phyloP scores from a whole-genome alignment of 306 rosid genomes.

The Myrica gale region DNA sequence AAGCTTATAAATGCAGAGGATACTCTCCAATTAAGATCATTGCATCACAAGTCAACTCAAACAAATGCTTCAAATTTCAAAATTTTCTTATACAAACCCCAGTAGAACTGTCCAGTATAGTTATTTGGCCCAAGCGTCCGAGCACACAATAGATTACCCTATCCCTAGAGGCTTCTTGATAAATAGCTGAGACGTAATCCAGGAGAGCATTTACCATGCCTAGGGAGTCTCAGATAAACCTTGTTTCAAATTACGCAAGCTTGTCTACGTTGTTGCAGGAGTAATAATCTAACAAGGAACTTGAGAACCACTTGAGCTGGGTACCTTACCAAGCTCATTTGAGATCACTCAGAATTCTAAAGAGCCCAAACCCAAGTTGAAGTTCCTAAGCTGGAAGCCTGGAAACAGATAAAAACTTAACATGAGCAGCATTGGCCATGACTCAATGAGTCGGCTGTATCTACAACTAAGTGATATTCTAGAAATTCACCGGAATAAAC shows the following conservation, averaged over 20 bases:
- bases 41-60: neutral
- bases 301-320: constrained; percentile 2
- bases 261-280: neutral
- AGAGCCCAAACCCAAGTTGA: neutral
- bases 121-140: neutral
- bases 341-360: neutral
- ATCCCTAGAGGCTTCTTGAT: neutral
- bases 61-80: neutral
- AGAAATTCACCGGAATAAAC: neutral
- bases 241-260: neutral
- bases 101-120: neutral
- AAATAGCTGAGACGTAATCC: neutral
- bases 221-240: neutral
- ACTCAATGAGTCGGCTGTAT: neutral
- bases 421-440: neutral
- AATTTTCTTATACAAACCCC: neutral
- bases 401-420: neutral
- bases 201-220: neutral
- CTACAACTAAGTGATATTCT: neutral
- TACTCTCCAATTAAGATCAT: neutral
- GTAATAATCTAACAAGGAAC: neutral
- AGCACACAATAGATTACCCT: neutral
- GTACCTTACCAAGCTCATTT: constrained; percentile 2
- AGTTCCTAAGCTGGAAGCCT: neutral
- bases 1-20: neutral